A percentile compares a stretch with the other conserved stretches of the same genome.
Conservation (phyloP, 495 filamentous ascomycete genomes). For the Hapsidospora chrysogenum region DNA sequence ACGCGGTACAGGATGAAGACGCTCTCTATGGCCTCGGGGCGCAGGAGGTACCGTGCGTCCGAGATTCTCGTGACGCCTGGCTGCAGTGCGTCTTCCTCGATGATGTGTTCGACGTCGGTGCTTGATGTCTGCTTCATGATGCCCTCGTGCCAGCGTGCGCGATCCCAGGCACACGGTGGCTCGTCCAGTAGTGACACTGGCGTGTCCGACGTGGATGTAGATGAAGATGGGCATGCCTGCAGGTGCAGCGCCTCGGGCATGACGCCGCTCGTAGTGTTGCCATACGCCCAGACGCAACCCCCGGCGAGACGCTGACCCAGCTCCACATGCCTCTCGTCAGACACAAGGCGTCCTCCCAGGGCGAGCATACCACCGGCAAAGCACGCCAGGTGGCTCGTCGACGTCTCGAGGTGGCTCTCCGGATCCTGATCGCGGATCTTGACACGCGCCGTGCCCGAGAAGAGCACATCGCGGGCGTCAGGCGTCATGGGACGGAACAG, state of each 20-base stretch:
- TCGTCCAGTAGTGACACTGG: no score
- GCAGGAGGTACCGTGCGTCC: conserved; percentile 49
- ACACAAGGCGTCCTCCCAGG: conserved; percentile 55
- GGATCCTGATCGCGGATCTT: conserved; percentile 51
- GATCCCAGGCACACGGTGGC: no score
- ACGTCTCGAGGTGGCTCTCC: conserved; percentile 22
- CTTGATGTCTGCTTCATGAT: conserved; percentile 27
- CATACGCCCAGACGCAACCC: conserved; percentile 76
- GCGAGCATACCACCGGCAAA: conserved; percentile 78
- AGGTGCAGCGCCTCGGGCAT: conserved; percentile 62
- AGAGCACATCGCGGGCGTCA: conserved; percentile 25
- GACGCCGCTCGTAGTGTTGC: conserved; percentile 52
- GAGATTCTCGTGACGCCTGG: conserved; percentile 46
- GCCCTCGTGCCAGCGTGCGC: conserved; percentile 56
- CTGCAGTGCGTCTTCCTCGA: conserved; percentile 45
- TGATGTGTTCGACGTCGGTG: conserved; percentile 13
- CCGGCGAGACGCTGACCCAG: conserved; percentile 59
- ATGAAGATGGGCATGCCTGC: conserved; percentile 44
- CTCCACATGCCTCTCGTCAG: conserved; percentile 47
- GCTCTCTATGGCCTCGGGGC: conserved; percentile 52
- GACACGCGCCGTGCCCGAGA: conserved; percentile 39
- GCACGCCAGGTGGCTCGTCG: conserved; percentile 33
- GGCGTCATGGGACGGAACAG: conserved; percentile 48
- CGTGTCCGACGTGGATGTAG: no score
- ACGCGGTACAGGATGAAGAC: conserved; percentile 56